These are phyloP conservation scores for Cruciata laevipes DNA, from an alignment of 257 asterid species.

Conservation along the genomic window DNA sequence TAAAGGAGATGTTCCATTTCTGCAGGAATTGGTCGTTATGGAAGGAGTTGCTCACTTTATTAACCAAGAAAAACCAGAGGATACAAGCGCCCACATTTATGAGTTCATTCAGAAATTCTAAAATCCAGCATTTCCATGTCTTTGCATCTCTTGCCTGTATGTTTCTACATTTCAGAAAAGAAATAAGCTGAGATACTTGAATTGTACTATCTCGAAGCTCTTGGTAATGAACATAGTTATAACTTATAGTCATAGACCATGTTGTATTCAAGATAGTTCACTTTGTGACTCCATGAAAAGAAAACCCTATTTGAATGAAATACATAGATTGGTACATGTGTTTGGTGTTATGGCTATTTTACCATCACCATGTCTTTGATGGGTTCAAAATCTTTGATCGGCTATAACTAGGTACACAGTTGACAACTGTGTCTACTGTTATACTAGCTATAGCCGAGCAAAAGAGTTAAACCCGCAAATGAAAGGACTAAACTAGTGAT, in stretches of 20 bases:
- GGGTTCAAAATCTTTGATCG: too few species aligned
- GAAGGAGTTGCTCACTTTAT: conserved; percentile 89
- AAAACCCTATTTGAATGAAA: not conserved
- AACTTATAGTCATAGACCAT: not conserved
- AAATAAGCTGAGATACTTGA: not conserved
- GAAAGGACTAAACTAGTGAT: not conserved
- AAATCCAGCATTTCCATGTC: not conserved
- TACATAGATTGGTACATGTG: too few species aligned
- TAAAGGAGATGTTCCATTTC: conserved; percentile 51
- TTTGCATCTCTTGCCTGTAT: not conserved
- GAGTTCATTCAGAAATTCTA: conserved; percentile 59
- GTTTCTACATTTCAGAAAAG: not conserved
- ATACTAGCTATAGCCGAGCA: not conserved
- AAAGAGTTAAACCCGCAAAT: not conserved
- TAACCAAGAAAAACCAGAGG: conserved; percentile 73
- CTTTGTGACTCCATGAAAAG: not conserved
- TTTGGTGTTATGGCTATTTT: too few species aligned
- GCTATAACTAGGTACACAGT: not conserved
- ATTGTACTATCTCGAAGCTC: too few species aligned
- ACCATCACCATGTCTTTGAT: too few species aligned
- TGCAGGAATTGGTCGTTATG: conserved; percentile 71
- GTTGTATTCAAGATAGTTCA: too few species aligned
- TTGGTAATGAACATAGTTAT: too few species aligned
- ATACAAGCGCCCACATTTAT: conserved; percentile 56
- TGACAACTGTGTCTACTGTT: too few species aligned